A percentile compares a stretch with the other conserved stretches of the same genome.
Evolutionary conservation across 164 flowering plant genomes (phyloP).

Genomic region (Stephania yunnanensis): DNA sequence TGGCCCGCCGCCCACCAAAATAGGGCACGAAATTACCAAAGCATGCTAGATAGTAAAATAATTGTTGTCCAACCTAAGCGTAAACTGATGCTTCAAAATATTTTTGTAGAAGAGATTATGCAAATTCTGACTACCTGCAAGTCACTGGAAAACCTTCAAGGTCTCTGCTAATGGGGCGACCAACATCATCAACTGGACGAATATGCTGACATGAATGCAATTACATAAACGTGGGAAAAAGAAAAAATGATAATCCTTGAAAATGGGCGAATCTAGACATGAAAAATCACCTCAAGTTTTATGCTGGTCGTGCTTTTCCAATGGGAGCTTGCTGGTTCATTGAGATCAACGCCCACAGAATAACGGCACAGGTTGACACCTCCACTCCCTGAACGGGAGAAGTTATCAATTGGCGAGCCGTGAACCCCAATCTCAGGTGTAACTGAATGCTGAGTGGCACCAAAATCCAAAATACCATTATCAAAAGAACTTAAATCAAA

Average conservation of each 20-base stretch:
- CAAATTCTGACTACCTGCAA: conserved; percentile 56
- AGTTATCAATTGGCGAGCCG: conserved; percentile 70
- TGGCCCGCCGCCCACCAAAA: neutral
- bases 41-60: neutral
- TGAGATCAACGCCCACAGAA: conserved; percentile 71
- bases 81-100: neutral
- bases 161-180: conserved; percentile 69
- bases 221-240: neutral
- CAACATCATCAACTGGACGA: conserved; percentile 65
- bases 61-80: neutral
- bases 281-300: conserved; percentile 62
- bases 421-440: conserved; percentile 87
- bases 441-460: conserved; percentile 52
- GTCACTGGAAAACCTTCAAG: conserved; percentile 84
- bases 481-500: neutral
- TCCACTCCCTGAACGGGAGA: conserved; percentile 74
- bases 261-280: neutral
- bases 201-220: conserved; percentile 48
- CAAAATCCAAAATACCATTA: conserved; percentile 8
- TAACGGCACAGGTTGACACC: conserved; percentile 78
- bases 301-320: conserved; percentile 88
- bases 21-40: neutral
- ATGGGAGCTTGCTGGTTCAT: conserved; percentile 71
- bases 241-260: neutral
- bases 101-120: too few species aligned